A percentile compares a stretch with the other conserved stretches of the same genome.
These are phyloP conservation scores for Fagopyrum homotropicum DNA, from an alignment of 148 eudicot genomes.

Conservation along the genomic window DNA sequence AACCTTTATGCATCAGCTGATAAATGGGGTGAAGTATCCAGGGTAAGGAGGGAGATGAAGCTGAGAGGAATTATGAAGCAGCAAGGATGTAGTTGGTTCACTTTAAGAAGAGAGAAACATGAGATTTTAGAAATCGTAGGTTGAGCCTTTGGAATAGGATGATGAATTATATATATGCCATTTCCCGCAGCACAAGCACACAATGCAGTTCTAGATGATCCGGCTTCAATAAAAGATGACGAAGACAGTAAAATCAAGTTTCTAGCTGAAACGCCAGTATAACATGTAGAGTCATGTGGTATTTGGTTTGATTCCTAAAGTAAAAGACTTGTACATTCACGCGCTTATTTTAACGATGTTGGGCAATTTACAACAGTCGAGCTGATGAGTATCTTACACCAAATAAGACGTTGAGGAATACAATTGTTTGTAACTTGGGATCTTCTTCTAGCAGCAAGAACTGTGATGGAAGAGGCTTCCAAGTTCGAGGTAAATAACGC, in stretches of 20 bases:
- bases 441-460: constrained; percentile 40
- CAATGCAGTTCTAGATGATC: no score
- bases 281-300: no score
- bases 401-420: constrained; percentile 52
- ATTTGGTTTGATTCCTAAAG: no score
- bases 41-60: constrained; percentile 48
- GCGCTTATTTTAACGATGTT: no score
- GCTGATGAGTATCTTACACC: constrained; percentile 54
- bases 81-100: constrained; percentile 59
- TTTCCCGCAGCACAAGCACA: no score
- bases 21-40: constrained; percentile 71
- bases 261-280: no score
- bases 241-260: no score
- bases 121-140: constrained; percentile 5
- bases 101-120: background rate
- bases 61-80: constrained; percentile 33
- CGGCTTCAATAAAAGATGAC: no score
- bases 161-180: no score
- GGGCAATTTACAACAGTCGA: no score
- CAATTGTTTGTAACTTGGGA: constrained; percentile 46
- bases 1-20: constrained; percentile 69
- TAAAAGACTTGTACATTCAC: no score
- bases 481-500: constrained; percentile 34
- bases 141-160: no score
- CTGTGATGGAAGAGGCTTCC: constrained; percentile 36